phyloP scores from a whole-genome alignment of 768 basidiomycete species.

The Boletellus ananiceps region DNA sequence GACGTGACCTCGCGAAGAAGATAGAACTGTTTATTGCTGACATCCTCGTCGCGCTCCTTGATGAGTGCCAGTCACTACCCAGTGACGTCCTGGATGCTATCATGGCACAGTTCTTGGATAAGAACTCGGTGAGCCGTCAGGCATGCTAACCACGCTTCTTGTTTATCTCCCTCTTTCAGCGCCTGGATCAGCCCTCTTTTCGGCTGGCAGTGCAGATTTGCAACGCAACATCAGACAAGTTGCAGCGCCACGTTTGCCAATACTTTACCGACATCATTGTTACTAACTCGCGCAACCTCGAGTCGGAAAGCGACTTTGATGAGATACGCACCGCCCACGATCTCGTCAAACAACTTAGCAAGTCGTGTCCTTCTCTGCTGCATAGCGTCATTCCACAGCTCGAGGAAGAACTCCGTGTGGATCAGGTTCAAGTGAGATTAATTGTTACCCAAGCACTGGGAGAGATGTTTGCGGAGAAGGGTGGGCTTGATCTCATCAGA shows the following conservation, averaged over 20 bases:
- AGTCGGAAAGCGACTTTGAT: constrained; percentile 51
- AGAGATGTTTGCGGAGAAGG: constrained; percentile 83
- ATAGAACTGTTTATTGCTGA: constrained; percentile 84
- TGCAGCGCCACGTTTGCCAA: constrained; percentile 84
- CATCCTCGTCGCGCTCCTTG: constrained; percentile 83
- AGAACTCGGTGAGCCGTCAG: constrained; percentile 55
- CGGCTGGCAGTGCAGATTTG: constrained; percentile 84
- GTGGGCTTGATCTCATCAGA: constrained; percentile 64
- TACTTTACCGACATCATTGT: constrained; percentile 92
- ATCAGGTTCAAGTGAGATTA: constrained; percentile 62
- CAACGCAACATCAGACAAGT: constrained; percentile 76
- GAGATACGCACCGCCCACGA: constrained; percentile 76
- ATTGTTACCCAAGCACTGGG: constrained; percentile 87
- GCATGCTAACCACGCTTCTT: neutral
- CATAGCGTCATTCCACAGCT: constrained; percentile 91
- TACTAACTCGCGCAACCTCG: constrained; percentile 49
- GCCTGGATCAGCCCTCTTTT: constrained; percentile 69
- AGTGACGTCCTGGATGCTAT: constrained; percentile 73
- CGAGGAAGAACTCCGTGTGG: constrained; percentile 83
- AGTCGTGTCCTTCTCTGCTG: constrained; percentile 73
- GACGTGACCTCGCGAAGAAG: constrained; percentile 72
- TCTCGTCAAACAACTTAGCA: constrained; percentile 79
- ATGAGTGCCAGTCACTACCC: constrained; percentile 79
- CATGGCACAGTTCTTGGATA: constrained; percentile 82
- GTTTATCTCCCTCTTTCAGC: constrained; percentile 33